Percentiles rank a stretch among this genome's conserved stretches.
phyloP scores from a whole-genome alignment of 345 rosid genomes.

The Toxicodendron radicans region DNA sequence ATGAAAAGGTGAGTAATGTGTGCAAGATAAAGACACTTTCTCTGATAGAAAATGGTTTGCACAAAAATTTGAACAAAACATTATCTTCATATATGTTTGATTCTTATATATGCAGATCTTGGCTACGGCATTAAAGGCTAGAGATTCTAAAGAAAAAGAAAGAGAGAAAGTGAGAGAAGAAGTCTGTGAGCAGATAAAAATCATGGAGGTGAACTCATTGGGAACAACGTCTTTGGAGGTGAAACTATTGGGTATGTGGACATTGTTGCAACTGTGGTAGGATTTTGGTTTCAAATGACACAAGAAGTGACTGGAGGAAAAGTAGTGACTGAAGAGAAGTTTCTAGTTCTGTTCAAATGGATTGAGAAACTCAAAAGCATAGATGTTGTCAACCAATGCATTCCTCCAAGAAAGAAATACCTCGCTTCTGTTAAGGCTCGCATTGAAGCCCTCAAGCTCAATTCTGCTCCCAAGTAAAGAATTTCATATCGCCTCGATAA shows the following conservation, averaged over 20 bases:
- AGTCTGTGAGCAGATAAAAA: slow-evolving; percentile 9
- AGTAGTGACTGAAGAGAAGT: slow-evolving; percentile 10
- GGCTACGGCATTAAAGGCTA: not conserved
- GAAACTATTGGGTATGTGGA: slow-evolving; percentile 23
- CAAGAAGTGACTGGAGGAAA: slow-evolving; percentile 14
- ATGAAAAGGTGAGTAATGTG: slow-evolving; percentile 37
- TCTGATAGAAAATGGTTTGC: too few relatives aligned
- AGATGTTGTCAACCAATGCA: slow-evolving; percentile 14
- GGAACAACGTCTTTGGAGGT: slow-evolving; percentile 28
- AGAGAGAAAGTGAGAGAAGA: slow-evolving; percentile 19
- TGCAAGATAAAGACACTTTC: too few relatives aligned
- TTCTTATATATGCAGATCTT: not conserved
- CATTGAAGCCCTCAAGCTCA: not conserved
- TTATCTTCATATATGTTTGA: not conserved
- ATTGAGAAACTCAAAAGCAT: slow-evolving; percentile 15
- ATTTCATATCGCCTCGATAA: not conserved
- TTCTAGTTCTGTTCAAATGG: slow-evolving; percentile 27
- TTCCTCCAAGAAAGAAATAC: slow-evolving; percentile 23
- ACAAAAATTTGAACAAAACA: not conserved
- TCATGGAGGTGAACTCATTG: slow-evolving; percentile 25
- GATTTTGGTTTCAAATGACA: not conserved
- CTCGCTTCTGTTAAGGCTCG: slow-evolving; percentile 5
- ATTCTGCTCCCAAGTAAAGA: not conserved
- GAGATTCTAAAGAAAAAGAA: not conserved
- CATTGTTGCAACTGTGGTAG: slow-evolving; percentile 6